These are phyloP conservation scores for Pulveroboletus sp. DNA, from an alignment of 768 basidiomycete genomes.

Conservation along the genomic window DNA sequence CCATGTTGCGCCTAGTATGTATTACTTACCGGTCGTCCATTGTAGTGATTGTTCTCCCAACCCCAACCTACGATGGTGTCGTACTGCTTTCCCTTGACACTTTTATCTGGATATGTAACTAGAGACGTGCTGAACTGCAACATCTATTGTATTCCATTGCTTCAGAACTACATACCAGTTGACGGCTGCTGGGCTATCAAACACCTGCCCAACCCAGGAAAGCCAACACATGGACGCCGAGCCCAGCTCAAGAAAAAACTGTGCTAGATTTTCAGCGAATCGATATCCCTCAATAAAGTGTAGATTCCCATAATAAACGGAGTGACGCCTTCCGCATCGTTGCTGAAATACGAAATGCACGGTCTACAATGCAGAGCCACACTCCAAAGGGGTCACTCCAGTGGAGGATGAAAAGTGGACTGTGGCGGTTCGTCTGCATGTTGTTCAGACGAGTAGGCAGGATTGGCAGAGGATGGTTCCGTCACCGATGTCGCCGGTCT, in stretches of 20 bases:
- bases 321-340: not conserved
- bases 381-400: constrained; percentile 2
- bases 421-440: constrained; percentile 1
- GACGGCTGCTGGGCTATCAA: not conserved
- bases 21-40: constrained; percentile 19
- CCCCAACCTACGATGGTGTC: constrained; percentile 2
- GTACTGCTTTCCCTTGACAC: constrained; percentile 1
- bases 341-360: not conserved
- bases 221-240: constrained; percentile 1
- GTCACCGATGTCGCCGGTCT: constrained; percentile 15
- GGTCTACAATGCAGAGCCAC: not conserved
- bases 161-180: not conserved
- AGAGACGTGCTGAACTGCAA: constrained; percentile 9
- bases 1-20: constrained; percentile 18
- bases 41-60: constrained; percentile 16
- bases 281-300: not conserved
- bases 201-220: not conserved
- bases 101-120: constrained; percentile 4
- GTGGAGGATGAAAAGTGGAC: constrained; percentile 7
- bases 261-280: not conserved
- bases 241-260: constrained; percentile 5
- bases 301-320: not conserved
- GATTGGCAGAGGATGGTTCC: constrained; percentile 2
- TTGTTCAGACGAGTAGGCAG: constrained; percentile 12
- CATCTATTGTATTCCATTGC: not conserved